Evolutionary conservation across 2,329 filamentous ascomycete species (phyloP), one percentile per base, ranked within the genome.

Genomic region (Colletotrichum cordylinicola): DNA sequence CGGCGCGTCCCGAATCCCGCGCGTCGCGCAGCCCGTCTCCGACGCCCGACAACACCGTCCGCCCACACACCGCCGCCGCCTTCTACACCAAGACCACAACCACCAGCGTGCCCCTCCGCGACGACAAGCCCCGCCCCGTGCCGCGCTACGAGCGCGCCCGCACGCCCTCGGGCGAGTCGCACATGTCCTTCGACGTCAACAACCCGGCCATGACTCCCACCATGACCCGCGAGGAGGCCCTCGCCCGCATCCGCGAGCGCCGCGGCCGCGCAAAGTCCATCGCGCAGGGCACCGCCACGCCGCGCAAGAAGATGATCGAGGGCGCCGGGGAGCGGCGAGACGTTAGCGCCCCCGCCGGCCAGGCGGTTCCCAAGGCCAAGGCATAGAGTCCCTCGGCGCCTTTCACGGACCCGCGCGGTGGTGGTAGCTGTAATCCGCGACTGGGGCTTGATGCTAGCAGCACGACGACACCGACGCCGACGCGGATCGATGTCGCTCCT

Each of bases 221-320:
- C 52, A 92, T 93, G 90, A 91, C 91, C 31, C 89, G 94, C 70
- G 94, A 95, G 82, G 89, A 95, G 83, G 94, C 94, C 5, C 88
- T 96, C 18, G 93, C 93, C 71, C 92, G 93, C 82, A 96, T 96
- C 78, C 90, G 92, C 69, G 93, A 95, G 84, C 89, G 94, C 33
- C 87, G 94, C 69, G 94, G 93, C 8, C 87, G 94, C 61, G 93
- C 94, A 72, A 89, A 92, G 79, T 95, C 93, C 82, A 90, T 93
- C 73, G 92, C 92, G 6, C 89, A 91, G 68, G 91, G 91, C 4
- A 89, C 91, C 8, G 86, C 89, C 75, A 94, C 93, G 55, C 92
- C 92, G 12, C 86, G 88, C 77, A 91, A 90, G 83, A 88, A 90
- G 82, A 90, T 91, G 88, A 82, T 91, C 52, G 86, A 88, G 76